These are phyloP conservation scores for Panus rudis DNA, from an alignment of 768 basidiomycete species.

Conservation along the genomic window DNA sequence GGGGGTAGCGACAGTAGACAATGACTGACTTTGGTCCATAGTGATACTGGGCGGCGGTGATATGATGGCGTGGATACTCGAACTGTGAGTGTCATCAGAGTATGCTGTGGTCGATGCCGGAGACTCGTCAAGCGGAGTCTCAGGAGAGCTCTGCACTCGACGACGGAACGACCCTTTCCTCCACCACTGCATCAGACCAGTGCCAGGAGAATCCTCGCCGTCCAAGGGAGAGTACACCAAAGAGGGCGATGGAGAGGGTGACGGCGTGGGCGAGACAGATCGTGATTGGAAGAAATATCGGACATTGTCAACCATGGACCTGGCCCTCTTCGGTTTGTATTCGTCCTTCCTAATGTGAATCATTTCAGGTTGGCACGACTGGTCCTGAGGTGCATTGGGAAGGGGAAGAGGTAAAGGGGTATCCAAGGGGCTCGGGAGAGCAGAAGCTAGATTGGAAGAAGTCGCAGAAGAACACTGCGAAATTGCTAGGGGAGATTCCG, in stretches of 20 bases:
- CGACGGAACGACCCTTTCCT: slow-evolving; percentile 41
- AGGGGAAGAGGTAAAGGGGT: slow-evolving; percentile 15
- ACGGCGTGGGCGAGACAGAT: slow-evolving; percentile 31
- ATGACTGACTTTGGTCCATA: not conserved
- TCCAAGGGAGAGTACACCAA: slow-evolving; percentile 5
- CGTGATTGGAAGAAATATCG: slow-evolving; percentile 51
- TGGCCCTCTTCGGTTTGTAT: slow-evolving; percentile 34
- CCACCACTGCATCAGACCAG: slow-evolving; percentile 41
- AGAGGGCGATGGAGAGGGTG: slow-evolving; percentile 8
- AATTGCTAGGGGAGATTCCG: slow-evolving; percentile 16
- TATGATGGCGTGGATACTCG: not conserved
- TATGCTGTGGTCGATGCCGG: slow-evolving; percentile 2
- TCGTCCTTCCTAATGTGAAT: slow-evolving; percentile 17
- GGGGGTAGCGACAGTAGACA: not conserved
- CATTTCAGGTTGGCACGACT: slow-evolving; percentile 22
- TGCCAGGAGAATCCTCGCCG: slow-evolving; percentile 20
- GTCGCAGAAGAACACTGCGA: slow-evolving; percentile 20
- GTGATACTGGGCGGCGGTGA: not conserved
- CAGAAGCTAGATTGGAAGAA: slow-evolving; percentile 16
- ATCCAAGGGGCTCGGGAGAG: slow-evolving; percentile 19
- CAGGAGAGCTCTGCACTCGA: slow-evolving; percentile 46
- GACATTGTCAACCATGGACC: slow-evolving; percentile 58
- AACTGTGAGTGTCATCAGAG: not conserved
- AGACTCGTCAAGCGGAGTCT: slow-evolving; percentile 27
- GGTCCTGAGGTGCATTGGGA: not conserved